Base-by-base conservation (phyloP, 139 green algal species). In the Micractinium conductrix region DNA sequence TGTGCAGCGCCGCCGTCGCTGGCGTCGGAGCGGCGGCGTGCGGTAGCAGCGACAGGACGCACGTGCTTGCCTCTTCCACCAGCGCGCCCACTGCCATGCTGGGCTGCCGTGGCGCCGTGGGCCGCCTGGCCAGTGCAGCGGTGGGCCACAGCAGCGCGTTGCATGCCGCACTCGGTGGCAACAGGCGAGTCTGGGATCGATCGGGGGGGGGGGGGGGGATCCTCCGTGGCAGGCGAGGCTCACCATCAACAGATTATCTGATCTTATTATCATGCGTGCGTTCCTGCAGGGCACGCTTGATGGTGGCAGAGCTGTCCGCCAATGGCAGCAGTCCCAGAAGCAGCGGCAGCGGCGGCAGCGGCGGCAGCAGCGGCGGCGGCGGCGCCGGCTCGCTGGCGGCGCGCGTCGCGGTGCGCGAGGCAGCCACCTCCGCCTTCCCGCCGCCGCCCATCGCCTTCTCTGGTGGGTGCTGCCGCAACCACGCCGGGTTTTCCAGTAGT, bases 291-390 rank as follows among this genome's bases (percentile, higher is more conserved):
- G 37, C 76, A 10, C 76, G 76, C 1, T 30, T 82, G 12, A 8
- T 82, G n/a, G 76, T 82, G 28, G 63, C 55, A 16, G 76, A 82
- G 33, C 58, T 82, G 40, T 40, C 58, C 28, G 68, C 33, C 45
- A 80, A 65, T 21, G 35, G 74, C 74, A 37, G n/a, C 74, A 68
- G 74, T 35, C 26, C 14, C 65, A 21, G 63, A 30, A 71, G 63
- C 63, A 71, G 63, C 42, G 17, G 17, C 19, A 37, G 69, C 68
- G 22, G 19, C 19, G 4, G 40, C 26, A 50, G 69, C 69, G n/a
- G 40, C 69, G n/a, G 69, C 69, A 26, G 69, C 70, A 60, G 42
- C 38, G 70, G 26, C 16, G 14, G 21, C 30, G 70, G 28, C 70
- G 37, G 30, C 26, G 38, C 9, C 43, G 70, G 70, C 16, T 6